phyloP scores from a whole-genome alignment of 495 filamentous ascomycete species.

The Penicillium ochrochloron region DNA sequence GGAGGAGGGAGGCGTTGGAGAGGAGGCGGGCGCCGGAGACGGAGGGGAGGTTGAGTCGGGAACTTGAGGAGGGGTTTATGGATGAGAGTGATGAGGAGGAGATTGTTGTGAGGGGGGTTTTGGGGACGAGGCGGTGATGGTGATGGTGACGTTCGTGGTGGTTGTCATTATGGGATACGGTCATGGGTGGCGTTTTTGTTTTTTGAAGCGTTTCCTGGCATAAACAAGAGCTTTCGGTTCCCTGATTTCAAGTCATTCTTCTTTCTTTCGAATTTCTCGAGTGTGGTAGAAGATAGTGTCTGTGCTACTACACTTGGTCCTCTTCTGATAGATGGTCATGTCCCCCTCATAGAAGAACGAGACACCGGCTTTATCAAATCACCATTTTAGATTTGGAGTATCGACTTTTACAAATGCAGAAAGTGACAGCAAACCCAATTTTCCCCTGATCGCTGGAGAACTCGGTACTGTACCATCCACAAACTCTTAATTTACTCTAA shows the following conservation, averaged over 20 bases:
- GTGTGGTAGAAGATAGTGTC: neutral
- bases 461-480: neutral
- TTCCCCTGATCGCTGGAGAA: neutral
- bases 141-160: neutral
- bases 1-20: constrained; percentile 55
- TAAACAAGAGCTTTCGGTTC: neutral
- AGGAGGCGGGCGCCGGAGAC: constrained; percentile 46
- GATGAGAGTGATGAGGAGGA: constrained; percentile 78
- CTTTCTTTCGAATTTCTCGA: neutral
- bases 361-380: neutral
- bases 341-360: neutral
- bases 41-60: constrained; percentile 72
- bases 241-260: neutral
- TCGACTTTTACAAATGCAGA: neutral
- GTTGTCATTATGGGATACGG: constrained; percentile 3
- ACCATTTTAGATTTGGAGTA: neutral
- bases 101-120: constrained; percentile 1
- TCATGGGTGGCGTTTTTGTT: constrained; percentile 25
- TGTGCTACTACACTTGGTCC: neutral
- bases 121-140: neutral
- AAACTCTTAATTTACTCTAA: neutral
- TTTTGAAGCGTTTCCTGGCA: constrained; percentile 5
- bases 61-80: constrained; percentile 82
- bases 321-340: neutral
- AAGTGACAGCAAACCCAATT: neutral